A percentile compares a stretch with the other conserved stretches of the same genome.
Evolutionary conservation across 2,329 filamentous ascomycete genomes (phyloP).

Genomic region (Aspergillus vadensis): DNA sequence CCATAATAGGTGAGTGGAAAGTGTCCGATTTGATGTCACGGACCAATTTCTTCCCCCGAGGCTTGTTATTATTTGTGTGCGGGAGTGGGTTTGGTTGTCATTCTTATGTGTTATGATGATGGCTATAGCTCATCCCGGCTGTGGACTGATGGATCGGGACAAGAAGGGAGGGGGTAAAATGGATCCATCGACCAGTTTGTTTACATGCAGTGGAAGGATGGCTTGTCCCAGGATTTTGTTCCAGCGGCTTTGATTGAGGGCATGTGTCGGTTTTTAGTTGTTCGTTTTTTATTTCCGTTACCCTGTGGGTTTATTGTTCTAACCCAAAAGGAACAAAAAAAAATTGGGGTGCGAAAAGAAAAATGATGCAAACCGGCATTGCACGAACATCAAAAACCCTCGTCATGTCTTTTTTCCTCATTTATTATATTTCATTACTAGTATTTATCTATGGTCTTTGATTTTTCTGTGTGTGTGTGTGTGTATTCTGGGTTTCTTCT

Average conservation of each 20-base stretch:
- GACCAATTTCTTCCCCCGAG: conserved; percentile 9
- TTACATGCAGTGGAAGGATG: conserved; percentile 7
- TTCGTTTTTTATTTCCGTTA: conserved; percentile 5
- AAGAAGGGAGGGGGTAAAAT: no score
- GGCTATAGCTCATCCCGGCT: conserved; percentile 1
- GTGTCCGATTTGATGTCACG: conserved; percentile 5
- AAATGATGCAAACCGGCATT: conserved; percentile 5
- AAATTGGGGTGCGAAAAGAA: conserved; percentile 1
- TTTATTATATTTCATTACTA: conserved; percentile 4
- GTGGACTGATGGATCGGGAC: conserved; percentile 8
- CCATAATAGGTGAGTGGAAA: conserved; percentile 5
- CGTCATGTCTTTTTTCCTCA: conserved; percentile 1
- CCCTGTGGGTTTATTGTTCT: conserved; percentile 4
- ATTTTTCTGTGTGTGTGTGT: conserved; percentile 8
- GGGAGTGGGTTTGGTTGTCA: conserved; percentile 2
- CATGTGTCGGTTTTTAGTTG: background rate
- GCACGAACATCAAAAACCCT: conserved; percentile 8
- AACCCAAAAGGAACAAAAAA: conserved; percentile 5
- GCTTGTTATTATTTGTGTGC: conserved; percentile 1
- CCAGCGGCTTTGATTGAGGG: background rate
- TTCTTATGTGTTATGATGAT: conserved; percentile 6
- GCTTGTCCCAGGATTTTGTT: background rate
- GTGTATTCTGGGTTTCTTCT: background rate
- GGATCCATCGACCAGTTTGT: conserved; percentile 8
- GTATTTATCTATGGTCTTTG: background rate